Base-by-base conservation (phyloP, 805 yeast species). In the Wickerhamiella sorbophila region DNA sequence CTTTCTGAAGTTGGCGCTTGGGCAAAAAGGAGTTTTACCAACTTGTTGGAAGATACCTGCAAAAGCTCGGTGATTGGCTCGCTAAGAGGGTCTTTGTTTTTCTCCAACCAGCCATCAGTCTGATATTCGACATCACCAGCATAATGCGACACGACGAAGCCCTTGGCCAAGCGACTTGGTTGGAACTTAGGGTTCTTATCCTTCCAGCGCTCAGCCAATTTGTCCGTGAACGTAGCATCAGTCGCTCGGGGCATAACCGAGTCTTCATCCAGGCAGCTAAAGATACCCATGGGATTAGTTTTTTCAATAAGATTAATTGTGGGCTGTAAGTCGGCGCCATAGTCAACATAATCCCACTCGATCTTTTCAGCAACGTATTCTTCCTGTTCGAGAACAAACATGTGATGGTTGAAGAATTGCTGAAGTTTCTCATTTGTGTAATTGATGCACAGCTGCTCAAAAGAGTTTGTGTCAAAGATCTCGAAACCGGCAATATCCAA, bases 401-500 rank as follows among this genome's bases (percentile, higher is more conserved):
- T 91, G 59, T 88, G 75, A 58, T 91, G 96, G 61, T 91, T 91
- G 60, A 91, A 91, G 59, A 88, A 91, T 61, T 91, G 98, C 65
- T 91, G 98, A 48, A 91, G 70, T 63, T 87, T 88, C 62, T 91
- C 98, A 62, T 88, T 88, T 46, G 93, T 95, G 52, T 84, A 84
- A 59, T 91, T 91, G 64, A 91, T 91, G 67, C 98, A 91, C 48
- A 91, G 71, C 63, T 91, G 98, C 60, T 91, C 98, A 59, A 91
- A 91, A 1, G 95, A 84, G 65, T 91, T 91, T 51, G 79, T 83
- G 44, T 88, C 94, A 56, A 91, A 91, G 54, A 91, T 91, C 61
- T 91, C 98, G 63, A 91, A 91, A 2, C 98, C 98, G 50, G 94
- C 94, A 50, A 91, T 91, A 71, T 91, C 98, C 56, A 91, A 67